Evolutionary conservation across 1,284 basidiomycete species (phyloP), one percentile per base, ranked within the genome.

Genomic region (Rhodotorula sp.): DNA sequence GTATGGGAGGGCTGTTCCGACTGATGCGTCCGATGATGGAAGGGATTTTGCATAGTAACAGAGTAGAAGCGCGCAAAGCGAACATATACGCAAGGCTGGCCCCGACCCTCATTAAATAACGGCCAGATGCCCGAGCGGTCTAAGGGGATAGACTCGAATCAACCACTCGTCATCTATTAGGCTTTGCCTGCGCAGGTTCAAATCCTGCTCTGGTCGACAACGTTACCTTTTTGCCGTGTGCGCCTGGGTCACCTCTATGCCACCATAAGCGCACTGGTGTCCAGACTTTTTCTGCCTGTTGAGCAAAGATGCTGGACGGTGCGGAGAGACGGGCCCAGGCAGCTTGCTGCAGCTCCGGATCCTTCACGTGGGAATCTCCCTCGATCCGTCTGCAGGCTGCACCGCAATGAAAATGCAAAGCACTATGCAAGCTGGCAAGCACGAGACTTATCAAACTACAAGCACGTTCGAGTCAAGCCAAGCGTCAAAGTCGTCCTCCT

Each of bases 401-500:
- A 49, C 48, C 24, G 20, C 18, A 20, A 24, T 49, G 48, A 49
- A 7, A 49, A 54, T 29, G 51, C 12, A 53, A 53, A 15, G 53
- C 26, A 26, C n/a, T n/a, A 17, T 29, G 29, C 49, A 10, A 26
- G 17, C 12, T 29, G 26, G 53, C 49, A 51, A 26, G 12, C 20
- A n/a, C 22, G 49, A 51, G 24, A 51, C 18, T 22, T 4, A n/a
- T 51, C 49, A 62, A 44, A 64, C 58, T 22, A 71, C 44, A 6
- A 66, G 30, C n/a, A 71, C 70, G 42, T 60, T 68, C 57, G 51
- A 15, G 22, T 45, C 61, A 18, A 71, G 46, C 70, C 70, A 71
- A 18, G 60, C 70, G 26, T 68, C 70, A 45, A 71, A 71, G 7
- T 64, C 70, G 54, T 68, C 67, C 3, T 68, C 67, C 18, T 59